These are phyloP conservation scores for Colletotrichum noveboracense DNA, from an alignment of 2,329 filamentous ascomycete species.

Conservation along the genomic window DNA sequence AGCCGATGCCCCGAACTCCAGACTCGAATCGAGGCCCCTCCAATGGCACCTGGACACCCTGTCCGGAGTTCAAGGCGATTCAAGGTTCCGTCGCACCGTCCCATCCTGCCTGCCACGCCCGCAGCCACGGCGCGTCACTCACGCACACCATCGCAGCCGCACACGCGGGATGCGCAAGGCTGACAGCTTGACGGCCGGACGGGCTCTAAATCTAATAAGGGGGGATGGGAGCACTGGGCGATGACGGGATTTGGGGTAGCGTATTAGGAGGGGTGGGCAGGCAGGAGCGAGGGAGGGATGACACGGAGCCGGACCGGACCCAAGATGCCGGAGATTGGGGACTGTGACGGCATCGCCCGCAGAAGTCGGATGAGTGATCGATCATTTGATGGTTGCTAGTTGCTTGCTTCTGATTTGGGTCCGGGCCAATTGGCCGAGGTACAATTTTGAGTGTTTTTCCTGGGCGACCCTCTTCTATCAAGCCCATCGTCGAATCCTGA, in stretches of 20 bases:
- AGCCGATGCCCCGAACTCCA: neutral
- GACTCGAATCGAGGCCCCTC: neutral
- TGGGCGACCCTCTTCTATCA: slow-evolving; percentile 1
- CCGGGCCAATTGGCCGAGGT: slow-evolving; percentile 16
- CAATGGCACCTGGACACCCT: neutral
- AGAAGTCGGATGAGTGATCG: neutral
- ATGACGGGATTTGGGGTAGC: neutral
- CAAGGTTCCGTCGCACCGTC: neutral
- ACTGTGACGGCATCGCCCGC: slow-evolving; percentile 7
- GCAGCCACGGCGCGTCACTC: neutral
- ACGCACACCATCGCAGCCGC: neutral
- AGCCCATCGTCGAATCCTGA: neutral
- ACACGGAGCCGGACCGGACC: slow-evolving; percentile 13
- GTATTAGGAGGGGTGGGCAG: neutral
- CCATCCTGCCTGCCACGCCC: slow-evolving; percentile 4
- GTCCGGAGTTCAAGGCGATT: neutral
- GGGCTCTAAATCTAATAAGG: neutral
- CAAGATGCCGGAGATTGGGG: slow-evolving; percentile 15
- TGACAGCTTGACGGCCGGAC: neutral
- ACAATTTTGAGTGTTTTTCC: neutral
- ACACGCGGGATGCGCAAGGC: neutral
- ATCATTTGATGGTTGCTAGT: neutral
- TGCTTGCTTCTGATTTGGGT: neutral
- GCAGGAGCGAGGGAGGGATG: neutral
- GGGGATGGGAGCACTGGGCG: neutral